Evolutionary conservation across 805 yeast genomes (phyloP).

Genomic region (Saccharomycopsis babjevae): DNA sequence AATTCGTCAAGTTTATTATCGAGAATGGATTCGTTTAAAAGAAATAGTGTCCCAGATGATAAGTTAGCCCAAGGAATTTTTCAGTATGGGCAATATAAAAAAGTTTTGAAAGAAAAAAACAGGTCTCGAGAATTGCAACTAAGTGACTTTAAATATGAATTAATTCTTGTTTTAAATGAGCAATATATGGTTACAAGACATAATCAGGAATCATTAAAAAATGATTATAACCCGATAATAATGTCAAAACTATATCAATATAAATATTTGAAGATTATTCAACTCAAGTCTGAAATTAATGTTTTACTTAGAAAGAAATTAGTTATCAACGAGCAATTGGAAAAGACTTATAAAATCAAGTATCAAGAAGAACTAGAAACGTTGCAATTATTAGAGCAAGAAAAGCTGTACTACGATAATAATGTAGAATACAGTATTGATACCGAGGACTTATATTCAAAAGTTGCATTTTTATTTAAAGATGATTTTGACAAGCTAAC

Average conservation of each 20-base stretch:
- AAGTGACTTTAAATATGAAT: constrained; percentile 14
- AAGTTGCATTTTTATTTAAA: constrained; percentile 37
- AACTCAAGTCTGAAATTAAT: constrained; percentile 15
- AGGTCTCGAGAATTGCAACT: constrained; percentile 23
- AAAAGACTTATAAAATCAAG: constrained; percentile 3
- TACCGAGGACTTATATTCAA: constrained; percentile 45
- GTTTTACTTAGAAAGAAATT: constrained; percentile 1
- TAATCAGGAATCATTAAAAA: constrained; percentile 7
- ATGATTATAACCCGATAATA: neutral
- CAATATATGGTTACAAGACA: constrained; percentile 14
- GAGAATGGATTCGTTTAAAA: neutral
- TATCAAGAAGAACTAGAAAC: constrained; percentile 8
- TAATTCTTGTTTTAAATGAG: constrained; percentile 14
- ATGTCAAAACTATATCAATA: constrained; percentile 10
- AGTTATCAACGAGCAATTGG: constrained; percentile 8
- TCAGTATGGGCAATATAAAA: constrained; percentile 26
- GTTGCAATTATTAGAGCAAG: neutral
- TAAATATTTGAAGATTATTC: constrained; percentile 14
- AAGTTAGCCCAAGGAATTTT: constrained; percentile 19
- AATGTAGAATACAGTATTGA: constrained; percentile 29
- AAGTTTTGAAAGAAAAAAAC: constrained; percentile 35
- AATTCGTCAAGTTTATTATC: neutral
- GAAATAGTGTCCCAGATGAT: constrained; percentile 9
- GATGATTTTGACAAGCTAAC: constrained; percentile 21
- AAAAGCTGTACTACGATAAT: constrained; percentile 5